Evolutionary conservation across 139 green algal species (phyloP).

Genomic region (Protoeuglena noctilucae): DNA sequence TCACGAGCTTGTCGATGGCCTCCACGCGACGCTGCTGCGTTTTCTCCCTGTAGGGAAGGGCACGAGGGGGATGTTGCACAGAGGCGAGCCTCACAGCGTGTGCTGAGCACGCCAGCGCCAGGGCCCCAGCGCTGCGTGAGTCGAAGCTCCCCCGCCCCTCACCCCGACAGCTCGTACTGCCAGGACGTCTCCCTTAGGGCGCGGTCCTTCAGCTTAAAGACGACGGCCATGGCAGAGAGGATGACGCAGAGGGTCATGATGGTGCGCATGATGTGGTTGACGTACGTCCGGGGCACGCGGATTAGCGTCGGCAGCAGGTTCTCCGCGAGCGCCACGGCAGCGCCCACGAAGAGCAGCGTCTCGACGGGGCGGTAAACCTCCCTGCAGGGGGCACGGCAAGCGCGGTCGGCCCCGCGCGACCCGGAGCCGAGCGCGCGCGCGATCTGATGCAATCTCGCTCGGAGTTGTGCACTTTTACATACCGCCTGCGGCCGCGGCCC

Average conservation of each 20-base stretch:
- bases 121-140: no score
- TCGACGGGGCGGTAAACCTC: not conserved
- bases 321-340: not conserved
- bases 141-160: no score
- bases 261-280: not conserved
- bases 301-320: not conserved
- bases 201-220: not conserved
- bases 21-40: not conserved
- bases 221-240: not conserved
- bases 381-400: no score
- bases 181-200: not conserved
- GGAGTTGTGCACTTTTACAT: no score
- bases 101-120: no score
- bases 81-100: no score
- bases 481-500: no score
- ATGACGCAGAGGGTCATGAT: not conserved
- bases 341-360: not conserved
- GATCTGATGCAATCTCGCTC: no score
- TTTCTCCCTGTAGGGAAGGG: no score
- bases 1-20: not conserved
- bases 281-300: not conserved
- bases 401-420: no score
- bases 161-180: not conserved
- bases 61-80: no score
- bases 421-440: no score